Percentiles rank a stretch among this genome's conserved stretches.
Evolutionary conservation across 371 early-diverging fungal genomes (phyloP).

Genomic region (Mortierella sp.): DNA sequence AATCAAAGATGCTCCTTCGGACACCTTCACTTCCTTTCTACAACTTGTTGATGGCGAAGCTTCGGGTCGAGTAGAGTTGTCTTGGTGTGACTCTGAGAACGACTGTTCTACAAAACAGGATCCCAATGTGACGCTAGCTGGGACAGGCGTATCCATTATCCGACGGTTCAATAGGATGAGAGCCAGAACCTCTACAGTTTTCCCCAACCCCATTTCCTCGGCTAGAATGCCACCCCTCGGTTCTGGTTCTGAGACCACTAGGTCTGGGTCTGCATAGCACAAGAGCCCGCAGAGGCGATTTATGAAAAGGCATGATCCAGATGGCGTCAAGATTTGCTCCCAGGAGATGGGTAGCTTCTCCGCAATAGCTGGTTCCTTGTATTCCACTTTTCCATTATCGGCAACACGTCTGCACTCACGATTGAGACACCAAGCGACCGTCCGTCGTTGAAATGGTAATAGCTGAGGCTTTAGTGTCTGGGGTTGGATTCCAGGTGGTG

Average conservation of each 20-base stretch:
- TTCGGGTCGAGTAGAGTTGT: conserved; percentile 3
- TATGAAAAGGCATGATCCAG: conserved; percentile 6
- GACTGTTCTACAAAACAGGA: conserved; percentile 9
- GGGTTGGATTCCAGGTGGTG: conserved; percentile 27
- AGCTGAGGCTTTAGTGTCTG: conserved; percentile 14
- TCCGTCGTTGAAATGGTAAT: conserved; percentile 28
- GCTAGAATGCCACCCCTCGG: conserved; percentile 62
- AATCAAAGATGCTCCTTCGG: conserved; percentile 9
- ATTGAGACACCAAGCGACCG: conserved; percentile 35
- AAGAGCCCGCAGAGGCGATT: conserved; percentile 27
- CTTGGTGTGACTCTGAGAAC: conserved; percentile 11
- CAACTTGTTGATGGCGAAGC: background rate
- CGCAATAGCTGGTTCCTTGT: conserved; percentile 13
- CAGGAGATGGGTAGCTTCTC: conserved; percentile 40
- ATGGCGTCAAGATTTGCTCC: conserved; percentile 14
- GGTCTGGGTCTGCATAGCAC: conserved; percentile 1
- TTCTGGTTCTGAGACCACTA: conserved; percentile 1
- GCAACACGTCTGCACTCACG: conserved; percentile 28
- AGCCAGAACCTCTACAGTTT: conserved; percentile 77
- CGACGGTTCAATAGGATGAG: conserved; percentile 55
- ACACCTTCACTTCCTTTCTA: background rate
- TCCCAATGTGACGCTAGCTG: background rate
- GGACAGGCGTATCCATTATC: background rate
- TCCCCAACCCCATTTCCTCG: conserved; percentile 73
- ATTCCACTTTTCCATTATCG: conserved; percentile 14